These are phyloP conservation scores for Smallanthus sonchifolius DNA, from an alignment of 129 eudicot genomes.

Conservation along the genomic window DNA sequence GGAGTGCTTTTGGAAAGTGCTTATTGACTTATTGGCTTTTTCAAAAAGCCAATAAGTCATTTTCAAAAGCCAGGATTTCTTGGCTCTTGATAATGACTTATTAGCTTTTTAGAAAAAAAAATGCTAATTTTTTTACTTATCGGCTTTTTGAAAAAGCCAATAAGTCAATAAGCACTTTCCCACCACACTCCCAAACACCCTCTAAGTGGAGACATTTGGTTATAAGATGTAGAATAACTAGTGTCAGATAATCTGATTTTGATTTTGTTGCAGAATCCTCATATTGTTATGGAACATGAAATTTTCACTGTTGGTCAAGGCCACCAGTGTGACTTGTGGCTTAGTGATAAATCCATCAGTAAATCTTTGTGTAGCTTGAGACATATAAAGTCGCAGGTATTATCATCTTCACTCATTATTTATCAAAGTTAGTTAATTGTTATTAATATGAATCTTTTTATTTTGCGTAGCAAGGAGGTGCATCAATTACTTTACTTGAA, in stretches of 20 bases:
- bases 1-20: too few species aligned
- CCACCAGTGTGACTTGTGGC: slow-evolving; percentile 66
- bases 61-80: too few species aligned
- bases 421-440: not conserved
- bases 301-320: slow-evolving; percentile 82
- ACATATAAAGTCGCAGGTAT: slow-evolving; percentile 62
- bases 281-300: slow-evolving; percentile 48
- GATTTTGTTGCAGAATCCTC: slow-evolving; percentile 54
- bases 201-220: not conserved
- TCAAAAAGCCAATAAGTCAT: too few species aligned
- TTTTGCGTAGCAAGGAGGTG: slow-evolving; percentile 54
- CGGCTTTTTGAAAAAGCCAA: too few species aligned
- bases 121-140: too few species aligned
- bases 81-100: too few species aligned
- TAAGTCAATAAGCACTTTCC: too few species aligned
- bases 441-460: not conserved
- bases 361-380: slow-evolving; percentile 67
- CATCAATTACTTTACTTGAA: slow-evolving; percentile 61
- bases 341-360: slow-evolving; percentile 59
- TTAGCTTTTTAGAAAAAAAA: too few species aligned
- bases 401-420: not conserved
- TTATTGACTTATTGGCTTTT: too few species aligned
- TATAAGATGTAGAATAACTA: not conserved
- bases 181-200: too few species aligned
- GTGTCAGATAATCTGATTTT: not conserved